Conservation (phyloP, 1,284 basidiomycete genomes). For the Puccinia hordei region DNA sequence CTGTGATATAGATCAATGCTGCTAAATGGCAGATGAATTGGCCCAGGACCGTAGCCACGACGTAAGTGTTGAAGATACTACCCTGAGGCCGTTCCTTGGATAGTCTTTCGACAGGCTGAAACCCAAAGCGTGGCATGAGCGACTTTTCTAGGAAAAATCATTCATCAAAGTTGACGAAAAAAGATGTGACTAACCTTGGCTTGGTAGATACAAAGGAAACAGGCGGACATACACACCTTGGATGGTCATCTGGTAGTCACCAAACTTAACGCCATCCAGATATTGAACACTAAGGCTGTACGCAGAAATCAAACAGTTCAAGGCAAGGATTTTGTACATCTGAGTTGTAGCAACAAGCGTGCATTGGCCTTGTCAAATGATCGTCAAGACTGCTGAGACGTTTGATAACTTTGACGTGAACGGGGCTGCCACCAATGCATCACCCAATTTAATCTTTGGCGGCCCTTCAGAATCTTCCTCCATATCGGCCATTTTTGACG, state of each 20-base stretch:
- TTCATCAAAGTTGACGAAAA: neutral
- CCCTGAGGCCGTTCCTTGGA: slow-evolving; percentile 83
- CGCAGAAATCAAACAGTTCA: slow-evolving; percentile 93
- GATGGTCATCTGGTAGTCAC: slow-evolving; percentile 70
- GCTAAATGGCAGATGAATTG: slow-evolving; percentile 90
- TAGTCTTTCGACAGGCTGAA: slow-evolving; percentile 82
- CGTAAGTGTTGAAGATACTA: slow-evolving; percentile 94
- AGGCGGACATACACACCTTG: slow-evolving; percentile 82
- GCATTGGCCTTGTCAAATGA: slow-evolving; percentile 93
- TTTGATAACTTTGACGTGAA: slow-evolving; percentile 94
- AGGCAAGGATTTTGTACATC: slow-evolving; percentile 97
- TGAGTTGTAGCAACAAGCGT: slow-evolving; percentile 94
- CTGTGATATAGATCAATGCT: slow-evolving; percentile 85
- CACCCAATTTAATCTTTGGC: slow-evolving; percentile 93
- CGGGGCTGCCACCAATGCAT: too few relatives aligned
- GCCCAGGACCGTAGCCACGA: slow-evolving; percentile 80
- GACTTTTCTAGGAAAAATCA: neutral
- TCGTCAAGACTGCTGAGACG: slow-evolving; percentile 90
- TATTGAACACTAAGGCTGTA: slow-evolving; percentile 95
- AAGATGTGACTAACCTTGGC: slow-evolving; percentile 72
- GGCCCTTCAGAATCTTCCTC: slow-evolving; percentile 83
- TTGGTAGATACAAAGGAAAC: slow-evolving; percentile 92
- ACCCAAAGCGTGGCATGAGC: neutral
- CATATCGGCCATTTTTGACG: slow-evolving; percentile 84
- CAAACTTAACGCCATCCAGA: slow-evolving; percentile 94